Conservation (phyloP, 257 asterid genomes). For the Echites panduratus region DNA sequence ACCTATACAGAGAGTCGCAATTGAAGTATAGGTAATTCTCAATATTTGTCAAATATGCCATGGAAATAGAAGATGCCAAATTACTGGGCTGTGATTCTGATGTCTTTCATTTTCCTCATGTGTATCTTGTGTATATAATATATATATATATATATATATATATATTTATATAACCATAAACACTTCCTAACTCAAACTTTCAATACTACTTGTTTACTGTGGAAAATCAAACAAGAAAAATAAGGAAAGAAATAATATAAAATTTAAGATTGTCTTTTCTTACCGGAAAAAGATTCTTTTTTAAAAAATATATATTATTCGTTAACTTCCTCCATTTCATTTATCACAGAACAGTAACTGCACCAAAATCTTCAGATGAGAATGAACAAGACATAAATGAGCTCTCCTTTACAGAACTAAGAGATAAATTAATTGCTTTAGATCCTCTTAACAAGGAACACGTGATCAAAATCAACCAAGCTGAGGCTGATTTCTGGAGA, state of each 20-base stretch:
- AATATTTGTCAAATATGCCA: neutral
- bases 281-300: neutral
- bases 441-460: conserved; percentile 89
- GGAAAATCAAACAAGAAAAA: no score
- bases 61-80: neutral
- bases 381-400: conserved; percentile 49
- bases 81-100: neutral
- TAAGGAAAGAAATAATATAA: neutral
- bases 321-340: conserved; percentile 8
- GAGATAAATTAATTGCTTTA: conserved; percentile 79
- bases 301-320: conserved; percentile 2
- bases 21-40: conserved; percentile 54
- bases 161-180: no score
- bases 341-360: conserved; percentile 39
- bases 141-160: no score
- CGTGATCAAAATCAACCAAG: conserved; percentile 62
- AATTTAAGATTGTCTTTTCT: neutral
- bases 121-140: no score
- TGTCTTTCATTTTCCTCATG: neutral
- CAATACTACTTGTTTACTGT: neutral
- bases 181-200: no score
- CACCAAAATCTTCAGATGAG: conserved; percentile 31
- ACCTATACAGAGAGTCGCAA: conserved; percentile 61
- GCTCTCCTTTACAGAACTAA: conserved; percentile 78
- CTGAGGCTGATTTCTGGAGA: conserved; percentile 96